phyloP scores from a whole-genome alignment of 495 filamentous ascomycete genomes.

The Aspergillus nanangensis region DNA sequence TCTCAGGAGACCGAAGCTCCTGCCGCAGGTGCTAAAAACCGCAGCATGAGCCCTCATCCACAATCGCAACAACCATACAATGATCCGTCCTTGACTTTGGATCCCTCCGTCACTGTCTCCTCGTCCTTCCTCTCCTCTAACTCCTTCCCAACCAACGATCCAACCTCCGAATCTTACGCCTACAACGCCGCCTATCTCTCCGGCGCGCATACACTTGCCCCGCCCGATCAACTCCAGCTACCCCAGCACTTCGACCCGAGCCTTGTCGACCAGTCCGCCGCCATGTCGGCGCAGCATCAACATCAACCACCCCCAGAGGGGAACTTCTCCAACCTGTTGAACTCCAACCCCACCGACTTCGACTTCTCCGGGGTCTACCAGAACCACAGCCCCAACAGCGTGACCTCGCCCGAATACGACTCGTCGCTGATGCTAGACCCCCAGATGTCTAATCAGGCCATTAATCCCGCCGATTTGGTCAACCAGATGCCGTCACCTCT shows the following conservation, averaged over 20 bases:
- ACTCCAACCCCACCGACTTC: constrained; percentile 30
- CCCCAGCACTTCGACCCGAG: constrained; percentile 36
- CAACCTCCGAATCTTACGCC: constrained; percentile 25
- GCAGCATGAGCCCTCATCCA: constrained; percentile 38
- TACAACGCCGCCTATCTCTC: constrained; percentile 29
- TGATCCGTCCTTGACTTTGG: constrained; percentile 30
- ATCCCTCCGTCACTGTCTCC: constrained; percentile 32
- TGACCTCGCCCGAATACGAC: constrained; percentile 29
- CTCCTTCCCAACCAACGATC: constrained; percentile 8
- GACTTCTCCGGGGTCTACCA: constrained; percentile 40
- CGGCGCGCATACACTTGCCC: constrained; percentile 21
- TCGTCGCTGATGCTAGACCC: constrained; percentile 43
- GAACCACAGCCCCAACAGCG: constrained; percentile 28
- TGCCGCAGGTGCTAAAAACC: constrained; percentile 24
- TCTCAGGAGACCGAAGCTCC: constrained; percentile 32
- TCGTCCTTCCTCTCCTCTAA: constrained; percentile 22
- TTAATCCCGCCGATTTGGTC: constrained; percentile 63
- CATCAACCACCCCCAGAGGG: constrained; percentile 21
- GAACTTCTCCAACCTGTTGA: constrained; percentile 37
- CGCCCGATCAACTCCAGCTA: constrained; percentile 31
- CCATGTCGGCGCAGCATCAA: constrained; percentile 17
- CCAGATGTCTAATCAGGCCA: constrained; percentile 37
- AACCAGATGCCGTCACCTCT: constrained; percentile 69
- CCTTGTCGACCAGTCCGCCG: constrained; percentile 24
- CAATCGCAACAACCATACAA: constrained; percentile 25